phyloP scores from a whole-genome alignment of 257 asterid species.

The Anisodus acutangulus region DNA sequence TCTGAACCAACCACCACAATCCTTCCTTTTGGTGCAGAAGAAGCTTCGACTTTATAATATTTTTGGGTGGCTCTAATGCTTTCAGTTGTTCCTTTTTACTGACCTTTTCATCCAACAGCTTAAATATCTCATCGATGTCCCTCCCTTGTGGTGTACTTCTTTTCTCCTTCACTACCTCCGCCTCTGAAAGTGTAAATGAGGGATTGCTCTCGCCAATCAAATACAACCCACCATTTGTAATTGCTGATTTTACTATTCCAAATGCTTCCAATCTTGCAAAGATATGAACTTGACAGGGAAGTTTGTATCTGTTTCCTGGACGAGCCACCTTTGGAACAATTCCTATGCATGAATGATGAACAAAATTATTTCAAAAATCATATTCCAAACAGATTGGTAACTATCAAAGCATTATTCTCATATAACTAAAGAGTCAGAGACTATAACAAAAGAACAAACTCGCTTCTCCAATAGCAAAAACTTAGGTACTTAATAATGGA shows the following conservation, averaged over 20 bases:
- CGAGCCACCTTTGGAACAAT: constrained; percentile 71
- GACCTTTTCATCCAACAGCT: constrained; percentile 61
- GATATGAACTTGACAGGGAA: constrained; percentile 82
- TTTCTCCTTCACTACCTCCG: constrained; percentile 56
- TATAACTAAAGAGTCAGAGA: not conserved
- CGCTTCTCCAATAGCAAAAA: not conserved
- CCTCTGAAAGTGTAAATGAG: constrained; percentile 62
- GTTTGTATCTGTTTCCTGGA: constrained; percentile 45
- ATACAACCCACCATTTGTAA: constrained; percentile 57
- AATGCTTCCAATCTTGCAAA: constrained; percentile 46
- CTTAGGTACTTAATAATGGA: no score
- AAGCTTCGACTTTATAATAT: constrained; percentile 60
- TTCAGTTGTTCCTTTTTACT: constrained; percentile 48
- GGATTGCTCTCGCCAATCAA: constrained; percentile 52
- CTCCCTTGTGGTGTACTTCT: constrained; percentile 45
- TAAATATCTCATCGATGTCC: constrained; percentile 76
- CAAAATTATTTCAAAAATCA: not conserved
- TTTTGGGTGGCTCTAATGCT: constrained; percentile 74
- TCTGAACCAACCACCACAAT: constrained; percentile 71
- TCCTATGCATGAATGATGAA: constrained; percentile 47
- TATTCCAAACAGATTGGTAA: not conserved
- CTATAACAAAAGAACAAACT: not conserved
- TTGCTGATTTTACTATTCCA: constrained; percentile 44
- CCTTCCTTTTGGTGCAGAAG: constrained; percentile 82
- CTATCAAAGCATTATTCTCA: not conserved